Conservation (phyloP, 2,329 filamentous ascomycete species). For the Aureobasidium sp. region DNA sequence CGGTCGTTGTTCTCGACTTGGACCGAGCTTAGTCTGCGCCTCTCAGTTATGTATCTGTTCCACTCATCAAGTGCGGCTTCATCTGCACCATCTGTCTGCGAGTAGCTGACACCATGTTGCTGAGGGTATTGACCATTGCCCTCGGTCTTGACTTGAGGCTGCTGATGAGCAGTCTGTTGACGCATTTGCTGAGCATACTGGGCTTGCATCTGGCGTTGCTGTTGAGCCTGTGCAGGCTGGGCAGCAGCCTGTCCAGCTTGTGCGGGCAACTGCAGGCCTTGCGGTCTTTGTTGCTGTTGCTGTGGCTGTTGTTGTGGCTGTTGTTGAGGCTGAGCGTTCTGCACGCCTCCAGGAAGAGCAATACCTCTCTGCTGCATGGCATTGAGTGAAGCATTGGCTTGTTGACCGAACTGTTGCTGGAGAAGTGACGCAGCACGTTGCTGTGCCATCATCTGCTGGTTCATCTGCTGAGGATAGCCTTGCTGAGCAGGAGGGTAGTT, state of each 20-base stretch:
- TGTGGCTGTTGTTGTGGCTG: conserved; percentile 17
- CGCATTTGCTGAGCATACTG: conserved; percentile 31
- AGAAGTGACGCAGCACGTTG: conserved; percentile 47
- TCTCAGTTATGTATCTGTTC: conserved; percentile 51
- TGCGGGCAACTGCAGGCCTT: conserved; percentile 30
- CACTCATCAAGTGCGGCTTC: conserved; percentile 48
- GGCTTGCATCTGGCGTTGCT: conserved; percentile 22
- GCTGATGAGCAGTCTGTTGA: conserved; percentile 30
- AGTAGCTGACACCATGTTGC: conserved; percentile 39
- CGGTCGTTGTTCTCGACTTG: conserved; percentile 54
- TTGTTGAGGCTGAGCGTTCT: conserved; percentile 1
- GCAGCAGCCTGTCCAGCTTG: conserved; percentile 17
- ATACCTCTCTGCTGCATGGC: conserved; percentile 42
- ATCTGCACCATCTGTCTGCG: conserved; percentile 72
- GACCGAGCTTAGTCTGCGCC: conserved; percentile 45
- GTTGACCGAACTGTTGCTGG: conserved; percentile 51
- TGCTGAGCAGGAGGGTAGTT: conserved; percentile 26
- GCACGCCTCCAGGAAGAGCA: conserved; percentile 14
- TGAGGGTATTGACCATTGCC: conserved; percentile 16
- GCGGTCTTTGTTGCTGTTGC: conserved; percentile 24
- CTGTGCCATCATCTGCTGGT: conserved; percentile 42
- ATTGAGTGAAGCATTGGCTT: conserved; percentile 59
- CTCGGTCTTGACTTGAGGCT: conserved; percentile 30
- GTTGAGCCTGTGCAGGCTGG: conserved; percentile 26
- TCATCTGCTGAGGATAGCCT: conserved; percentile 26